phyloP scores from a whole-genome alignment of 805 yeast species.

The Ogataea nakhonphanomensis region DNA sequence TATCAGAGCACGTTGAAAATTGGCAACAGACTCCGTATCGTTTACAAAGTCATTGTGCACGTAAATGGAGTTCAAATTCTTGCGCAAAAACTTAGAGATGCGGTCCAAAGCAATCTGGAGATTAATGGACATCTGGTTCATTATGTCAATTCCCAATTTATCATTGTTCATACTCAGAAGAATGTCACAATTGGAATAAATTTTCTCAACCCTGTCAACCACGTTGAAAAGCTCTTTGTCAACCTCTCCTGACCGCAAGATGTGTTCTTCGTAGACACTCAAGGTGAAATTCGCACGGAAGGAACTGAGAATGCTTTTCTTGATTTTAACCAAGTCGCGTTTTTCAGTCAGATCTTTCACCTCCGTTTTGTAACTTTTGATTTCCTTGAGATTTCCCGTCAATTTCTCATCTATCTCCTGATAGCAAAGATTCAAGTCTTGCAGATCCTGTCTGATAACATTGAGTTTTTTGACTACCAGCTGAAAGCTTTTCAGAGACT shows the following conservation, averaged over 20 bases:
- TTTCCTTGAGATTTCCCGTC: slow-evolving; percentile 25
- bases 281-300: slow-evolving; percentile 65
- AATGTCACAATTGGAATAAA: slow-evolving; percentile 65
- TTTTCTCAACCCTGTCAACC: slow-evolving; percentile 57
- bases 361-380: slow-evolving; percentile 16
- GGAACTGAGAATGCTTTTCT: slow-evolving; percentile 48
- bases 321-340: slow-evolving; percentile 38
- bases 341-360: slow-evolving; percentile 29
- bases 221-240: slow-evolving; percentile 52
- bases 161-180: slow-evolving; percentile 69
- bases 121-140: slow-evolving; percentile 52
- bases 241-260: slow-evolving; percentile 45
- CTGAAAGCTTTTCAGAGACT: slow-evolving; percentile 42
- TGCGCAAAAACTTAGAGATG: slow-evolving; percentile 40
- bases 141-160: slow-evolving; percentile 59
- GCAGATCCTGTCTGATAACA: slow-evolving; percentile 29
- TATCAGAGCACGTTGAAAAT: slow-evolving; percentile 31
- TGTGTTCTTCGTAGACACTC: slow-evolving; percentile 66
- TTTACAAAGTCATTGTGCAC: slow-evolving; percentile 17
- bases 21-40: slow-evolving; percentile 20
- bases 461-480: slow-evolving; percentile 41
- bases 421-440: slow-evolving; percentile 24
- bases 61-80: slow-evolving; percentile 28
- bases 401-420: slow-evolving; percentile 25
- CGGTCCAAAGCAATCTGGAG: slow-evolving; percentile 54